Base-by-base conservation (phyloP, 352 stramenopile genomes). In the Globisporangium alternatum region DNA sequence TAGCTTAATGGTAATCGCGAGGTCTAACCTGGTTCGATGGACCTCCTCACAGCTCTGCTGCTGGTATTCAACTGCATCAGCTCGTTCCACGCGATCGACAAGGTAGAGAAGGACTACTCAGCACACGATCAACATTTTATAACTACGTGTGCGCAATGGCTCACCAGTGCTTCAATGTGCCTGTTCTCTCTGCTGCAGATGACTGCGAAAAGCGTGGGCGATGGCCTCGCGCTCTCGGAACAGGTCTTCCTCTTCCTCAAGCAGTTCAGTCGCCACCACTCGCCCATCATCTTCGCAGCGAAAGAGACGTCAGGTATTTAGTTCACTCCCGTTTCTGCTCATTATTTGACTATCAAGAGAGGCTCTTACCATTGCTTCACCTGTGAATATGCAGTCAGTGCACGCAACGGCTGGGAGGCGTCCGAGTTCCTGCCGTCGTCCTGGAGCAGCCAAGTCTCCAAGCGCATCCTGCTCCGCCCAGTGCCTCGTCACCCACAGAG, bases 61-160 rank as follows among this genome's bases (percentile, higher is more conserved):
- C 49, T 91, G 12, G 80, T 80, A 5, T 74, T 91, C 60, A 83
- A 91, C 60, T 75, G 76, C 53, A 66, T 91, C 22, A 72, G 76
- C 22, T 89, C 83, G 1, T 91, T 91, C 63, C 72, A 81, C 30
- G 67, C 76, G 2, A 88, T 91, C 35, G 83, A 91, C 63, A 91
- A 86, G 71, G 80, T 83, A 56, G 35, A 54, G 47, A 54, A 17
- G 2, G 5, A 19, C 10, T 21, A 22, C 5, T 8, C 30, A 55
- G 7, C 12, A 15, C 49, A 7, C 21, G 28, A 17, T 25, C 6
- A 5, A 31, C 19, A 25, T n/a, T n/a, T 52, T 22, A 52, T 15
- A 13, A 49, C 44, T 4, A 15, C 15, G 17, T 5, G 3, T 48
- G 19, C 17, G 10, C 17, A n/a, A 48, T 48, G 43, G 17, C 12